Conservation (phyloP, 148 eudicot genomes). For the Rhododendron molle region DNA sequence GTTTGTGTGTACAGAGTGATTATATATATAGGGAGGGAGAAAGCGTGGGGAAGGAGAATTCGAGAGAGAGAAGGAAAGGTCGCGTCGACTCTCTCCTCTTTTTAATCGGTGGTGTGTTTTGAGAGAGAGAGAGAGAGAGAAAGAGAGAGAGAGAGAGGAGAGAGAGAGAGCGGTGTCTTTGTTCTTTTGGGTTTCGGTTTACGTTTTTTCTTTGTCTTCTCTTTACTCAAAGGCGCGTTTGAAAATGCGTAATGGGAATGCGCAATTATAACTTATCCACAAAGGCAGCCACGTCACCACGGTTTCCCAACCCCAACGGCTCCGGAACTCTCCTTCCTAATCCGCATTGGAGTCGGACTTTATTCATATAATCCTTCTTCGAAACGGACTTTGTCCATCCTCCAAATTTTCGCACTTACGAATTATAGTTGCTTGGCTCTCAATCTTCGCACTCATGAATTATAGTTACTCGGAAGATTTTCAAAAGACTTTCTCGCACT, state of each 20-base stretch:
- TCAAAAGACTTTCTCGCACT: too few relatives aligned
- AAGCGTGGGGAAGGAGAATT: not conserved
- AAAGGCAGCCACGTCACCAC: conserved; percentile 9
- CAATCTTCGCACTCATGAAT: too few relatives aligned
- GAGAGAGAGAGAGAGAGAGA: not conserved
- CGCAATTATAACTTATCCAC: not conserved
- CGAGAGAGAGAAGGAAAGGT: conserved; percentile 9
- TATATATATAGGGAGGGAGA: not conserved
- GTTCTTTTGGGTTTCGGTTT: not conserved
- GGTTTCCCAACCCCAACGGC: conserved; percentile 5
- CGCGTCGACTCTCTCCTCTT: conserved; percentile 7
- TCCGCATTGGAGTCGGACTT: accelerated
- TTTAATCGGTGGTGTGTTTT: not conserved
- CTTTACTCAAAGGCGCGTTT: not conserved
- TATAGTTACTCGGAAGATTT: too few relatives aligned
- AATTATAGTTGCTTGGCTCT: too few relatives aligned
- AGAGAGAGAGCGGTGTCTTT: not conserved
- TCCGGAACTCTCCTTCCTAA: not conserved
- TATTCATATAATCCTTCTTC: too few relatives aligned
- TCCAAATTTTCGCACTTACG: too few relatives aligned
- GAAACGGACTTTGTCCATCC: too few relatives aligned
- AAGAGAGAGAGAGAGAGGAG: not conserved
- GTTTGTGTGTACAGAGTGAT: not conserved
- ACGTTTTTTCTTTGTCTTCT: not conserved
- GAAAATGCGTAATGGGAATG: not conserved